A percentile compares a stretch with the other conserved stretches of the same genome.
Evolutionary conservation across 116 monocot genomes (phyloP).

Genomic region (Cymodocea nodosa): DNA sequence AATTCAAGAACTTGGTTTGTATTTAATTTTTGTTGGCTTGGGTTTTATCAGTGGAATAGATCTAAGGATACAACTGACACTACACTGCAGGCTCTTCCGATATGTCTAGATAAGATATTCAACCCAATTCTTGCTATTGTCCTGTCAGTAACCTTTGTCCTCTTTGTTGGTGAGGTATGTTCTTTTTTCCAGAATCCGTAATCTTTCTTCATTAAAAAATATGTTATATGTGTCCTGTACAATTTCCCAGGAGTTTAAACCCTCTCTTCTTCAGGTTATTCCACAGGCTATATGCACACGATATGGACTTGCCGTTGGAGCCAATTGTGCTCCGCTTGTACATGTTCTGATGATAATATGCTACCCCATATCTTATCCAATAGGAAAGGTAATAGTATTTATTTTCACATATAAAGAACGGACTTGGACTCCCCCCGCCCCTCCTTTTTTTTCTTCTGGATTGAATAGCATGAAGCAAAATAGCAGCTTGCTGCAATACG

Average conservation of each 20-base stretch:
- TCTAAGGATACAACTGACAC: neutral
- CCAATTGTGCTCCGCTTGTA: slow-evolving; percentile 94
- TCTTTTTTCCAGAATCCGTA: neutral
- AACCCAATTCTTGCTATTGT: slow-evolving; percentile 72
- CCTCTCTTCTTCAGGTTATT: slow-evolving; percentile 56
- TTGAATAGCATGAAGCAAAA: too few species aligned
- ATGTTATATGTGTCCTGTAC: neutral
- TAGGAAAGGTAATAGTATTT: slow-evolving; percentile 61
- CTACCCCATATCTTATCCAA: slow-evolving; percentile 90
- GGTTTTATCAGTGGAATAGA: too few species aligned
- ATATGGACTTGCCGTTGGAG: slow-evolving; percentile 92
- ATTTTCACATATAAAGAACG: too few species aligned
- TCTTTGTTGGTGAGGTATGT: slow-evolving; percentile 86
- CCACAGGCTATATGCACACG: slow-evolving; percentile 97
- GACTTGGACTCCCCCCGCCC: too few species aligned
- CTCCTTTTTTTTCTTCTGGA: too few species aligned
- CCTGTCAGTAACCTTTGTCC: slow-evolving; percentile 84
- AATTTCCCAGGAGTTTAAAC: neutral
- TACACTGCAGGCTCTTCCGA: slow-evolving; percentile 66
- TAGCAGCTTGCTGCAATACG: too few species aligned
- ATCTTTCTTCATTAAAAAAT: too few species aligned
- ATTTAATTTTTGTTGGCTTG: neutral
- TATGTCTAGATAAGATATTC: slow-evolving; percentile 88
- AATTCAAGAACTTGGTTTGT: neutral
- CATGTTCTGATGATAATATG: slow-evolving; percentile 89